phyloP scores from a whole-genome alignment of 179 eudicot species.

The Actinidia chinensis region DNA sequence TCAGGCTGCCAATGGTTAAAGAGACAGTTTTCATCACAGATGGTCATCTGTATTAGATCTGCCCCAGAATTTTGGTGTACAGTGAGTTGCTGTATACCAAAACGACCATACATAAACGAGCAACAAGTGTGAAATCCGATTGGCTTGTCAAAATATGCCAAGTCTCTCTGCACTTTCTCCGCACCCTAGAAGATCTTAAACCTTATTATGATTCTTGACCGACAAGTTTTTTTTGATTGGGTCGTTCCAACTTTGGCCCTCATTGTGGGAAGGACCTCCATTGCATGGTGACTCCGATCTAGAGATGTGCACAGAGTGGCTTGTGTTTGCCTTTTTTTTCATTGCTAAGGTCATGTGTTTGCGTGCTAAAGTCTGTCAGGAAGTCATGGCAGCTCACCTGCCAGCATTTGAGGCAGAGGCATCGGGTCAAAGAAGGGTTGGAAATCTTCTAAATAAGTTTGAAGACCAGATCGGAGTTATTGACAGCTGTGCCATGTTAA shows the following conservation, averaged over 20 bases:
- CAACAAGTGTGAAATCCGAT: slow-evolving; percentile 66
- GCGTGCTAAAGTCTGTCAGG: slow-evolving; percentile 60
- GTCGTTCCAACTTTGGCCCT: slow-evolving; percentile 64
- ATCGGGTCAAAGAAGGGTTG: slow-evolving; percentile 65
- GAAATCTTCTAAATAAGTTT: slow-evolving; percentile 64
- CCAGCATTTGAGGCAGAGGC: slow-evolving; percentile 71
- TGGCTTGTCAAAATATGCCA: slow-evolving; percentile 85
- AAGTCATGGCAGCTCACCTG: slow-evolving; percentile 61
- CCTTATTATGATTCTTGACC: slow-evolving; percentile 56
- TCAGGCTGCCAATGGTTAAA: slow-evolving; percentile 56
- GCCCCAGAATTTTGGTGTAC: slow-evolving; percentile 80
- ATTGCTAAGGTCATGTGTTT: slow-evolving; percentile 82
- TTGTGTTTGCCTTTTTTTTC: slow-evolving; percentile 69
- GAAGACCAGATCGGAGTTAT: slow-evolving; percentile 41
- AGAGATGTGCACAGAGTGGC: slow-evolving; percentile 49
- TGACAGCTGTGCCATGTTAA: slow-evolving; percentile 52
- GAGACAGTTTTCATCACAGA: slow-evolving; percentile 76
- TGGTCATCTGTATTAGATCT: slow-evolving; percentile 57
- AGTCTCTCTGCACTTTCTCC: slow-evolving; percentile 57
- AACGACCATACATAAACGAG: slow-evolving; percentile 75
- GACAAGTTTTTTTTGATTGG: slow-evolving; percentile 60
- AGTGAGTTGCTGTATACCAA: slow-evolving; percentile 58
- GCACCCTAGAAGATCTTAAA: slow-evolving; percentile 62
- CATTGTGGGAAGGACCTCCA: slow-evolving; percentile 75
- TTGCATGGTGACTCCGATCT: slow-evolving; percentile 49